Conservation (phyloP, 768 basidiomycete genomes). For the Tremella fuciformis region DNA sequence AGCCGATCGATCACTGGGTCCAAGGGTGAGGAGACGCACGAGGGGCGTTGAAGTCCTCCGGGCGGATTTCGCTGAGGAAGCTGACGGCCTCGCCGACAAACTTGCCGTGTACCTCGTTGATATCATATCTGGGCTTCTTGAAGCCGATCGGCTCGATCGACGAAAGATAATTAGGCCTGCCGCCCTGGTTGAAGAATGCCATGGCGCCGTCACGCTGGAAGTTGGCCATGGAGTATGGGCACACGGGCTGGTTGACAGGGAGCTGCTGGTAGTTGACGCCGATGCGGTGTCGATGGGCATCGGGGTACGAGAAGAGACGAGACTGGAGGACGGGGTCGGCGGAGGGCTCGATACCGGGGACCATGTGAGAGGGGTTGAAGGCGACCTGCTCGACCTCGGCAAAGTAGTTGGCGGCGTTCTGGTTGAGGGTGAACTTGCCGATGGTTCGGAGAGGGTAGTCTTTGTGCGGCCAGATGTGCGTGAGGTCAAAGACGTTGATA, state of each 20-base stretch:
- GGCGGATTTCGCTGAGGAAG: conserved; percentile 62
- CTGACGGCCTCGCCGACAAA: conserved; percentile 65
- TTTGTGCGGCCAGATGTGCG: conserved; percentile 52
- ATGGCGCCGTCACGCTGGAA: conserved; percentile 84
- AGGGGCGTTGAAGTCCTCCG: conserved; percentile 62
- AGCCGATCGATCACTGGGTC: conserved; percentile 1
- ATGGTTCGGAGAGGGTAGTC: conserved; percentile 53
- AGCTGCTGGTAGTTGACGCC: conserved; percentile 63
- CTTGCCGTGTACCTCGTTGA: conserved; percentile 60
- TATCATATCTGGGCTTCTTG: conserved; percentile 50
- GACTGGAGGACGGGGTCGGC: conserved; percentile 91
- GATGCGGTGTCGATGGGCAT: conserved; percentile 51
- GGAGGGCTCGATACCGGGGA: conserved; percentile 85
- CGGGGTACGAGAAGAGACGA: conserved; percentile 84
- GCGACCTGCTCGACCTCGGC: conserved; percentile 45
- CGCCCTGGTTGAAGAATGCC: conserved; percentile 73
- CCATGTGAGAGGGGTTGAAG: conserved; percentile 68
- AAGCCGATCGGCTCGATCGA: conserved; percentile 70
- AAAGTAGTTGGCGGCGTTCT: conserved; percentile 55
- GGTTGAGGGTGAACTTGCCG: conserved; percentile 54
- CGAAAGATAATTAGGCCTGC: conserved; percentile 82
- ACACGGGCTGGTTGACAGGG: conserved; percentile 77
- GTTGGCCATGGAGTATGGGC: conserved; percentile 64
- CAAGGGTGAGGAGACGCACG: conserved; percentile 4
- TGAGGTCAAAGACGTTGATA: conserved; percentile 60